A percentile compares a stretch with the other conserved stretches of the same genome.
Evolutionary conservation across 73 alveolate species (phyloP).

Genomic region (Paramecium primaurelia): DNA sequence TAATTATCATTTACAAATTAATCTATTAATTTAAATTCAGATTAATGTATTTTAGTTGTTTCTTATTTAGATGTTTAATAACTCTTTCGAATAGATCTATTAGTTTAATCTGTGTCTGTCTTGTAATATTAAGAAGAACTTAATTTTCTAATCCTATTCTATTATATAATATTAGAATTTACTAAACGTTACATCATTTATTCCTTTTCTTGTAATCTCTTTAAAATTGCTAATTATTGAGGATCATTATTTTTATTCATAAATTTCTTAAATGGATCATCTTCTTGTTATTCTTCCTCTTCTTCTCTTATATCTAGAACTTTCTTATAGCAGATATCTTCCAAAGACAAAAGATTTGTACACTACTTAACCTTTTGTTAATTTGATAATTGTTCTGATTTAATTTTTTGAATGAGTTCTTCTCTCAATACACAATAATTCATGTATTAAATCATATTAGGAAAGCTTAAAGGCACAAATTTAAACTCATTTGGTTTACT

Average conservation of each 20-base stretch:
- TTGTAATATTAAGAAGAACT: neutral
- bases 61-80: neutral
- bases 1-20: neutral
- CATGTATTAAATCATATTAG: conserved; percentile 34
- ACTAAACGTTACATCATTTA: neutral
- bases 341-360: neutral
- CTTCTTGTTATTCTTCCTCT: neutral
- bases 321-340: conserved; percentile 9
- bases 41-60: neutral
- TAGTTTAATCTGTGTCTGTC: neutral
- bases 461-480: neutral
- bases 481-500: neutral
- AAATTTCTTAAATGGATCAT: neutral
- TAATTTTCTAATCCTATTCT: conserved; percentile 3
- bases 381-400: neutral
- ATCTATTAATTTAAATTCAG: neutral
- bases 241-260: neutral
- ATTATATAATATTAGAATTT: neutral
- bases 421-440: conserved; percentile 25
- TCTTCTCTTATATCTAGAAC: neutral
- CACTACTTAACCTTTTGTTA: neutral
- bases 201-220: conserved; percentile 3
- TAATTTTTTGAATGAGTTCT: neutral
- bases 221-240: neutral
- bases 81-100: neutral